A percentile compares a stretch with the other conserved stretches of the same genome.
Evolutionary conservation across 225 moss, liverwort and hornwort genomes (phyloP).

Genomic region (Marchantia polymorpha): DNA sequence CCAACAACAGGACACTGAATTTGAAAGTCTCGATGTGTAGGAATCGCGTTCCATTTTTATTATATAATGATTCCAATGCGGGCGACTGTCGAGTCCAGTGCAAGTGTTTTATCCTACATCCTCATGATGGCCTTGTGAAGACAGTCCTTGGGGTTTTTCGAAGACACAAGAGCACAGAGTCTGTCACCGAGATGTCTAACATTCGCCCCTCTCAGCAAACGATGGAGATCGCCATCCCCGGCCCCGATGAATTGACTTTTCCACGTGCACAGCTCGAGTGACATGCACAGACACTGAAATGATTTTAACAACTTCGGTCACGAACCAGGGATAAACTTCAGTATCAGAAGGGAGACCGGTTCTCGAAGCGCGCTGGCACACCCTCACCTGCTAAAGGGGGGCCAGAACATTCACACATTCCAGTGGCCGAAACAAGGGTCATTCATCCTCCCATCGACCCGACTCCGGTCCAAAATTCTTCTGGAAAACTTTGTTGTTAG

Average conservation of each 20-base stretch:
- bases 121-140: not conserved
- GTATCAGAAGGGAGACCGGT: not conserved
- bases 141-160: not conserved
- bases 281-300: not conserved
- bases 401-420: not conserved
- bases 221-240: not conserved
- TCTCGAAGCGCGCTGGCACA: not conserved
- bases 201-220: not conserved
- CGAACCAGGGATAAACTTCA: not conserved
- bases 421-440: not conserved
- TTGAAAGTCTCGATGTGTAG: constrained; percentile 1
- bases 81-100: not conserved
- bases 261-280: not conserved
- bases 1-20: not conserved
- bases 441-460: not conserved
- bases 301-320: not conserved
- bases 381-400: not conserved
- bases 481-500: not conserved
- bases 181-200: constrained; percentile 3
- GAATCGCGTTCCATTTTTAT: not conserved
- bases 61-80: not conserved
- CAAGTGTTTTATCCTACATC: not conserved
- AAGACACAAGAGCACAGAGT: not conserved
- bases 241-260: not conserved
- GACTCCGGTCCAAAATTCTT: not conserved